Percentiles rank a stretch among this genome's conserved stretches.
Evolutionary conservation across 495 filamentous ascomycete genomes (phyloP).

Genomic region (Beverwykella pulmonaria): DNA sequence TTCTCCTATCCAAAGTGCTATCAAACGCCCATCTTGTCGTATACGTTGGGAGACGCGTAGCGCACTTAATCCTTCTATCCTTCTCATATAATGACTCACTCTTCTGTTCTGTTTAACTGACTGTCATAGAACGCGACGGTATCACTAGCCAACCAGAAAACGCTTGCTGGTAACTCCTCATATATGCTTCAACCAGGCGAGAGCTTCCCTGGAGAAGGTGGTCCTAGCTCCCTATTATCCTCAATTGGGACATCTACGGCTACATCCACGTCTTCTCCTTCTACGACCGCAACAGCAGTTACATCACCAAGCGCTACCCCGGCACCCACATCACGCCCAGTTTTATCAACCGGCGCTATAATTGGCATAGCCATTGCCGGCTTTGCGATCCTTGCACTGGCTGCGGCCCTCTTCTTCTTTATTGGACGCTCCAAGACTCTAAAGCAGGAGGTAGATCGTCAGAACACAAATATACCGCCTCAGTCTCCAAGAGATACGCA

Average conservation of each 20-base stretch:
- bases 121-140: conserved; percentile 3
- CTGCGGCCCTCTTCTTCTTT: conserved; percentile 50
- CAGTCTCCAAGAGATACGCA: neutral
- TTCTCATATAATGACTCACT: no score
- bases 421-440: conserved; percentile 31
- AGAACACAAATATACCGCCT: neutral
- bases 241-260: neutral
- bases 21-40: no score
- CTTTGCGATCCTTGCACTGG: conserved; percentile 41
- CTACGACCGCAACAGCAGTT: neutral
- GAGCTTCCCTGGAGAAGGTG: conserved; percentile 40
- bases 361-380: conserved; percentile 51
- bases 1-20: no score
- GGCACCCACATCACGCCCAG: neutral
- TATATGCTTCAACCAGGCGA: conserved; percentile 47
- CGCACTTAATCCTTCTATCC: no score
- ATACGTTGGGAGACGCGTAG: no score
- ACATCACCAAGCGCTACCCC: conserved; percentile 8
- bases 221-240: neutral
- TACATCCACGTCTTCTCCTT: neutral
- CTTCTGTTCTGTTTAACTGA: neutral
- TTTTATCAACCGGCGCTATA: conserved; percentile 49
- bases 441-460: conserved; percentile 9
- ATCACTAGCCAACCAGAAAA: conserved; percentile 39
- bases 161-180: conserved; percentile 25